Conservation (phyloP, 2,329 filamentous ascomycete species). For the Emericellopsis atlantica region DNA sequence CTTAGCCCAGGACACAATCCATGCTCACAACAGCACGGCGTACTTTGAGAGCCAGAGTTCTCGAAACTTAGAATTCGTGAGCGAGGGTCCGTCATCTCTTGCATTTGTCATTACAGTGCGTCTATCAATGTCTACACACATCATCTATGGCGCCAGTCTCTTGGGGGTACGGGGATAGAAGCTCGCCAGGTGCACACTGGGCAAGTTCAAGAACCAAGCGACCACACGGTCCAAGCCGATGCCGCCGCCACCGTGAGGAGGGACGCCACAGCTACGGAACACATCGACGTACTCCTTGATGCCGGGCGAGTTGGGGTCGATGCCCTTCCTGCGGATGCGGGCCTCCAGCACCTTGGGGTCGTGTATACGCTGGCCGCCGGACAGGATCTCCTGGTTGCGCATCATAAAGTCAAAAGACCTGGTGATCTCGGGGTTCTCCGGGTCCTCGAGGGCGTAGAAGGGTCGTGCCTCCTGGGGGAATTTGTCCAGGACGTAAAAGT, state of each 20-base stretch:
- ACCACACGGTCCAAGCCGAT: constrained; percentile 85
- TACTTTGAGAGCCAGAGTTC: too few relatives aligned
- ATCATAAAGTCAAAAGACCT: constrained; percentile 77
- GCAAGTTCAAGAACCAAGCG: constrained; percentile 46
- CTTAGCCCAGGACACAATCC: too few relatives aligned
- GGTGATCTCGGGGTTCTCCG: constrained; percentile 31
- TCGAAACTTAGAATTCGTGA: too few relatives aligned
- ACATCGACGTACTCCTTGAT: constrained; percentile 85
- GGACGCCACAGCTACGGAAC: constrained; percentile 69
- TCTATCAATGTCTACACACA: neutral
- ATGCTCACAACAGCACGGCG: too few relatives aligned
- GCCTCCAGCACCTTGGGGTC: constrained; percentile 62
- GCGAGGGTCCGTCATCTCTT: too few relatives aligned
- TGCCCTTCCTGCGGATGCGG: constrained; percentile 65
- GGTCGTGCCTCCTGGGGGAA: constrained; percentile 82
- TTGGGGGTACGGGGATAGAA: constrained; percentile 50
- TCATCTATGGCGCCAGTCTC: constrained; percentile 35
- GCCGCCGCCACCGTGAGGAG: constrained; percentile 82
- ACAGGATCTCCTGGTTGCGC: constrained; percentile 84
- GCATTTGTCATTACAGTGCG: too few relatives aligned
- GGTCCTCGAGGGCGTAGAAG: constrained; percentile 83
- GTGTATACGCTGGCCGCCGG: constrained; percentile 85
- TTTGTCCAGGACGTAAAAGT: constrained; percentile 96
- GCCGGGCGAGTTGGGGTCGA: constrained; percentile 61
- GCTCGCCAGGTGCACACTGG: constrained; percentile 43